Percentiles rank a stretch among this genome's conserved stretches.
Evolutionary conservation across 257 asterid genomes (phyloP).

Genomic region (Misopates orontium): DNA sequence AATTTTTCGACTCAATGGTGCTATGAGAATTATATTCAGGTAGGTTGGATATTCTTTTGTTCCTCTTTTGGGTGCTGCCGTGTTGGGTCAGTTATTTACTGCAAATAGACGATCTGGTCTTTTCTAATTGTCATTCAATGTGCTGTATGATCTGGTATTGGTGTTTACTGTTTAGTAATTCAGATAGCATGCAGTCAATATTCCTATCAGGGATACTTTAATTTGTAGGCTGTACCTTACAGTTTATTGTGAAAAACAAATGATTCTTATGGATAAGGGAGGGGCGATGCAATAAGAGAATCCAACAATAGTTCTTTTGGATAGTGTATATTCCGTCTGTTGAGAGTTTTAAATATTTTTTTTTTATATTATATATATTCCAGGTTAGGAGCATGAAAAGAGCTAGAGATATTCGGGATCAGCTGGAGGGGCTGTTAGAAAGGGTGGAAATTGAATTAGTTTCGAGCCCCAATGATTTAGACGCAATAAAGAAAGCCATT

Average conservation of each 20-base stretch:
- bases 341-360: conserved; percentile 1
- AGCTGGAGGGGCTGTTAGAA: conserved; percentile 81
- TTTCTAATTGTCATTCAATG: conserved; percentile 14
- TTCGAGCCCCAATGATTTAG: conserved; percentile 60
- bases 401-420: conserved; percentile 94
- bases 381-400: conserved; percentile 96
- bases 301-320: background rate
- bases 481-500: conserved; percentile 73
- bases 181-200: conserved; percentile 1
- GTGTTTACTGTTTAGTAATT: conserved; percentile 17
- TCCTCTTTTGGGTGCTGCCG: background rate
- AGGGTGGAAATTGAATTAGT: conserved; percentile 85
- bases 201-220: background rate
- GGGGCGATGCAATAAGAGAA: conserved; percentile 8
- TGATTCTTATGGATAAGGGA: conserved; percentile 6
- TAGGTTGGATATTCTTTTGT: conserved; percentile 23
- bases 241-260: conserved; percentile 2
- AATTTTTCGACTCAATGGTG: conserved; percentile 93
- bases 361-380: conserved; percentile 31
- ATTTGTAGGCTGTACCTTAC: conserved; percentile 2
- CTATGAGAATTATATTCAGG: conserved; percentile 89
- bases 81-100: conserved; percentile 12
- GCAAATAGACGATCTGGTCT: conserved; percentile 7
- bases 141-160: conserved; percentile 14
- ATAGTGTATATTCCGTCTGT: background rate